Percentiles rank a stretch among this genome's conserved stretches.
phyloP scores from a whole-genome alignment of 1,284 basidiomycete genomes.

The Psilocybe mexicana region DNA sequence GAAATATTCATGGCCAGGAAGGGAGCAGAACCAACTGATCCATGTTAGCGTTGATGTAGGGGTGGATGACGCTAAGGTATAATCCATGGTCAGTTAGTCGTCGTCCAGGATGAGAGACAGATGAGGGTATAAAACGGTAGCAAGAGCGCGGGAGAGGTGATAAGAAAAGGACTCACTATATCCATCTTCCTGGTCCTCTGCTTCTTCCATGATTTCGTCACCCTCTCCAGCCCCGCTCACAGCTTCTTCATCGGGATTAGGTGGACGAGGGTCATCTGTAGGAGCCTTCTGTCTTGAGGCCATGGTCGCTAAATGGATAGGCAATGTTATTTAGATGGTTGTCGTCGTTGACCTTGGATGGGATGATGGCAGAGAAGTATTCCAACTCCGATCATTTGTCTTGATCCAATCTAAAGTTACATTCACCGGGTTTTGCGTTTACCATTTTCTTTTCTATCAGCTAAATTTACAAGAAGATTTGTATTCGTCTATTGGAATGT shows the following conservation, averaged over 20 bases:
- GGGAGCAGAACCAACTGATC: conserved; percentile 98
- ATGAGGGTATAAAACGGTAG: conserved; percentile 10
- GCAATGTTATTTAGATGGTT: conserved; percentile 10
- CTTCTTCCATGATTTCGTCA: conserved; percentile 71
- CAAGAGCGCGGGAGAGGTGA: conserved; percentile 17
- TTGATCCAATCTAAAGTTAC: neutral
- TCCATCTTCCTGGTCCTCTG: conserved; percentile 63
- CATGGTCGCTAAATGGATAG: conserved; percentile 32
- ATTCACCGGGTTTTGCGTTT: neutral
- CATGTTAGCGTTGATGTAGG: conserved; percentile 89
- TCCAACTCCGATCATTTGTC: conserved; percentile 38
- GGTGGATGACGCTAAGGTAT: conserved; percentile 69
- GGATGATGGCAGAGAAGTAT: conserved; percentile 19
- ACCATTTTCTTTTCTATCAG: neutral
- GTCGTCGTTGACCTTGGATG: conserved; percentile 16
- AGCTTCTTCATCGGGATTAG: conserved; percentile 53
- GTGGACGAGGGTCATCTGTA: conserved; percentile 45
- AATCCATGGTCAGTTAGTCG: conserved; percentile 15
- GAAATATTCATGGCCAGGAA: conserved; percentile 99
- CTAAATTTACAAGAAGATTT: neutral
- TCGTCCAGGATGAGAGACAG: conserved; percentile 14
- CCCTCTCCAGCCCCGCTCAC: conserved; percentile 54
- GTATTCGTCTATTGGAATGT: conserved; percentile 26
- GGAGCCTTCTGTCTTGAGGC: conserved; percentile 43
- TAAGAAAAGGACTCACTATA: conserved; percentile 57